Conservation (phyloP, 441 rosid species). For the Euphorbia schlechtendalii region DNA sequence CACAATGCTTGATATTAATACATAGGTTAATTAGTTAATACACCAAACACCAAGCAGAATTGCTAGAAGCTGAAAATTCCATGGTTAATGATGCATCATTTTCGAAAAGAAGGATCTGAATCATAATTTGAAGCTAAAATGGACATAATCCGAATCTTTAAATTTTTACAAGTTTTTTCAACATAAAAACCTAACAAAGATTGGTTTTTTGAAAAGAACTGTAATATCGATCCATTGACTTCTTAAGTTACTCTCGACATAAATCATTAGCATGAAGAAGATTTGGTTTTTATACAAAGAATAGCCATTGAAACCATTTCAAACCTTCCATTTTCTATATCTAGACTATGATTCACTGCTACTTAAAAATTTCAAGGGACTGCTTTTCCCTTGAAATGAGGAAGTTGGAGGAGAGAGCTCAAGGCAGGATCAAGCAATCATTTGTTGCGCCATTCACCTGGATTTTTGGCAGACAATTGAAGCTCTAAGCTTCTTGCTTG, state of each 20-base stretch:
- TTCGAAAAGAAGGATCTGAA: too few relatives aligned
- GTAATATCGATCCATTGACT: too few relatives aligned
- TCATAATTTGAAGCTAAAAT: constrained; percentile 12
- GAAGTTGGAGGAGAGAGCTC: constrained; percentile 79
- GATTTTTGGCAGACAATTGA: constrained; percentile 60
- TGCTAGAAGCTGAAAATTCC: constrained; percentile 49
- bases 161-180: not conserved
- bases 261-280: constrained; percentile 1
- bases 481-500: constrained; percentile 30
- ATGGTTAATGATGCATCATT: constrained; percentile 22
- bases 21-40: too few relatives aligned
- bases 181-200: too few relatives aligned
- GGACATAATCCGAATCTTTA: not conserved
- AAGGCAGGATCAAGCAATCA: constrained; percentile 54
- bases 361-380: constrained; percentile 41
- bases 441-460: constrained; percentile 63
- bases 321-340: constrained; percentile 35
- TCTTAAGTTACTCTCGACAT: too few relatives aligned
- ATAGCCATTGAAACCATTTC: constrained; percentile 37
- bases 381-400: constrained; percentile 49
- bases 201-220: too few relatives aligned
- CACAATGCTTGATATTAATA: too few relatives aligned
- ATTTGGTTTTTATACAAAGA: constrained; percentile 25
- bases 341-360: constrained; percentile 28
- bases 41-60: constrained; percentile 78